Conservation (phyloP, 2,329 filamentous ascomycete species). For the Calycina herbarum region DNA sequence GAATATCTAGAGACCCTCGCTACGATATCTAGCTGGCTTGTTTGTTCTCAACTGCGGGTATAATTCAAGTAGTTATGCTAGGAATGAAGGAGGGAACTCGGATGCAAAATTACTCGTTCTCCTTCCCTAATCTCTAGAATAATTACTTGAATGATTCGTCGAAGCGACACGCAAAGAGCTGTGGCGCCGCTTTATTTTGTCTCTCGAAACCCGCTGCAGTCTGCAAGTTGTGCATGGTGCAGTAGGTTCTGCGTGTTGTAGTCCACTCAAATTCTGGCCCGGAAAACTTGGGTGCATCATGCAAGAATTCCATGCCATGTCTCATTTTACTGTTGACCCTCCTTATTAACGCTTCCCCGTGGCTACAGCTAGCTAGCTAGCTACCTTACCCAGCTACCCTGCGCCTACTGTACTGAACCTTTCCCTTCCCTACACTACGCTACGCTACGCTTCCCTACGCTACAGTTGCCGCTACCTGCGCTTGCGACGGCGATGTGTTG, state of each 20-base stretch:
- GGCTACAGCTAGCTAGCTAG: neutral
- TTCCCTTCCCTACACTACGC: neutral
- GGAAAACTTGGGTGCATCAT: constrained; percentile 13
- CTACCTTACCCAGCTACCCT: neutral
- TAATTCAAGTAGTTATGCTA: no score
- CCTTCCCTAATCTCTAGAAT: neutral
- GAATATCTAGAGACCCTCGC: neutral
- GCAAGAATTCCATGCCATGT: constrained; percentile 14
- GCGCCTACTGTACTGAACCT: no score
- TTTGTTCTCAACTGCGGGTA: no score
- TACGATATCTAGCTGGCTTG: no score
- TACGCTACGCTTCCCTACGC: neutral
- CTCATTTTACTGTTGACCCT: constrained; percentile 13
- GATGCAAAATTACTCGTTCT: neutral
- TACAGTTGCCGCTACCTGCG: constrained; percentile 1
- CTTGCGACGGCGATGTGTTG: constrained; percentile 2
- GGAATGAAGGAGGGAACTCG: neutral
- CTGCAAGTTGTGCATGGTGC: constrained; percentile 4
- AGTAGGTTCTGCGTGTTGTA: neutral
- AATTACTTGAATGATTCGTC: neutral
- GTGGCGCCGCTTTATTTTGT: neutral
- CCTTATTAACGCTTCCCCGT: constrained; percentile 13
- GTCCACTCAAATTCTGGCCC: constrained; percentile 10
- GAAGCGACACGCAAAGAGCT: neutral
- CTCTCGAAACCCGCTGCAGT: neutral